phyloP scores from a whole-genome alignment of 192 early-diverging fungal species.

The Coemansia sp. region DNA sequence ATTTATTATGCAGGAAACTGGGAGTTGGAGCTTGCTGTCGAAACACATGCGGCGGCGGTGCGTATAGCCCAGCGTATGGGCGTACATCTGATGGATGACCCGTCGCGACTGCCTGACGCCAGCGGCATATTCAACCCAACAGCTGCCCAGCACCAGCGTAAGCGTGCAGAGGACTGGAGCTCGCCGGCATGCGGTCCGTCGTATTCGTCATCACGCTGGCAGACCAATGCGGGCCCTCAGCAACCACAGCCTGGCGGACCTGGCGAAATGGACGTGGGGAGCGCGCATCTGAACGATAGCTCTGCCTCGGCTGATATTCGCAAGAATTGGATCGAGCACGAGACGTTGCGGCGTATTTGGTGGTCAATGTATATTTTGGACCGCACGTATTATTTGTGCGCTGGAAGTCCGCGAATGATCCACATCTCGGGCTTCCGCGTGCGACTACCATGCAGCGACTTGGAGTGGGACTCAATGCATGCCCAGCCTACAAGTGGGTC shows the following conservation, averaged over 20 bases:
- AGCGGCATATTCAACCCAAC: conserved; percentile 35
- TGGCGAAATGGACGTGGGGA: conserved; percentile 10
- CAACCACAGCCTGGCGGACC: conserved; percentile 19
- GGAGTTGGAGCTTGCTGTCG: conserved; percentile 41
- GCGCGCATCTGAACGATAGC: not conserved
- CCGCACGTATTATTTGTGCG: conserved; percentile 23
- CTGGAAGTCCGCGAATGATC: conserved; percentile 39
- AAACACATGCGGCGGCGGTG: conserved; percentile 41
- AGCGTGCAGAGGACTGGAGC: conserved; percentile 23
- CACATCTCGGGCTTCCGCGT: conserved; percentile 34
- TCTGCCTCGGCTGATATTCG: conserved; percentile 25
- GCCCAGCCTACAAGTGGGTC: conserved; percentile 30
- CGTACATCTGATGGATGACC: conserved; percentile 44
- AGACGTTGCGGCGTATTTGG: conserved; percentile 50
- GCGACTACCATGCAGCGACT: conserved; percentile 45
- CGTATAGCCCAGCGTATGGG: conserved; percentile 45
- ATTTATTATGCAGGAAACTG: conserved; percentile 40
- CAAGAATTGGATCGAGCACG: conserved; percentile 36
- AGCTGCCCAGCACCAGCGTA: conserved; percentile 27
- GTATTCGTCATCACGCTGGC: conserved; percentile 8
- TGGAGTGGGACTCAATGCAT: conserved; percentile 49
- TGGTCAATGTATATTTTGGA: conserved; percentile 52
- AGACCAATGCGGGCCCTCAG: not conserved
- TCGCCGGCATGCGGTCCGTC: not conserved
- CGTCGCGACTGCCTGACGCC: conserved; percentile 22